A percentile compares a stretch with the other conserved stretches of the same genome.
phyloP scores from a whole-genome alignment of 2,329 filamentous ascomycete genomes.

The Microcyclospora tardicrescens region DNA sequence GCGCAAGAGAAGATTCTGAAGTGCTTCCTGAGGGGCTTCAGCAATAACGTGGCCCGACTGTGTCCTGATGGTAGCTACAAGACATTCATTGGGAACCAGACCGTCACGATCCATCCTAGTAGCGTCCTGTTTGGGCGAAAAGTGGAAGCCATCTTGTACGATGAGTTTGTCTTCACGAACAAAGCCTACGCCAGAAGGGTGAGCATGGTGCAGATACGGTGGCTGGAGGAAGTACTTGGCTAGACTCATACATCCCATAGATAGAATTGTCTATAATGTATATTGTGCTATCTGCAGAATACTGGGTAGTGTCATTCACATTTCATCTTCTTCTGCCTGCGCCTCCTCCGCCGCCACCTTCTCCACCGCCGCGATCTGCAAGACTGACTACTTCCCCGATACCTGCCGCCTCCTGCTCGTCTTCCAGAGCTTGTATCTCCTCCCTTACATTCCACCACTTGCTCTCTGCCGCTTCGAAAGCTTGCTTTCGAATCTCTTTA shows the following conservation, averaged over 20 bases:
- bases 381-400: slow-evolving; percentile 60
- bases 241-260: background rate
- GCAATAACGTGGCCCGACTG: slow-evolving; percentile 46
- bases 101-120: slow-evolving; percentile 49
- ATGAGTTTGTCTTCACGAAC: slow-evolving; percentile 53
- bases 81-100: slow-evolving; percentile 48
- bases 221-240: slow-evolving; percentile 41
- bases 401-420: slow-evolving; percentile 89
- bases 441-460: slow-evolving; percentile 99
- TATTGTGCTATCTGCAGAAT: background rate
- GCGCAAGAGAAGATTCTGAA: slow-evolving; percentile 40
- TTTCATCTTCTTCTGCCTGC: background rate
- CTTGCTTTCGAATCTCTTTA: slow-evolving; percentile 86
- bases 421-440: slow-evolving; percentile 80
- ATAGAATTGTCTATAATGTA: background rate
- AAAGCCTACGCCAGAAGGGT: slow-evolving; percentile 50
- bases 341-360: background rate
- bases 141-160: slow-evolving; percentile 51
- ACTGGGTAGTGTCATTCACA: background rate
- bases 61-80: slow-evolving; percentile 49
- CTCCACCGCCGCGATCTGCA: background rate
- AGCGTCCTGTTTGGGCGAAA: slow-evolving; percentile 48
- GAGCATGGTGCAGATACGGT: slow-evolving; percentile 49
- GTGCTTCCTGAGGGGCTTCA: slow-evolving; percentile 46
- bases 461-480: slow-evolving; percentile 82